Base-by-base conservation (phyloP, 805 yeast species). In the Saturnispora diversa region DNA sequence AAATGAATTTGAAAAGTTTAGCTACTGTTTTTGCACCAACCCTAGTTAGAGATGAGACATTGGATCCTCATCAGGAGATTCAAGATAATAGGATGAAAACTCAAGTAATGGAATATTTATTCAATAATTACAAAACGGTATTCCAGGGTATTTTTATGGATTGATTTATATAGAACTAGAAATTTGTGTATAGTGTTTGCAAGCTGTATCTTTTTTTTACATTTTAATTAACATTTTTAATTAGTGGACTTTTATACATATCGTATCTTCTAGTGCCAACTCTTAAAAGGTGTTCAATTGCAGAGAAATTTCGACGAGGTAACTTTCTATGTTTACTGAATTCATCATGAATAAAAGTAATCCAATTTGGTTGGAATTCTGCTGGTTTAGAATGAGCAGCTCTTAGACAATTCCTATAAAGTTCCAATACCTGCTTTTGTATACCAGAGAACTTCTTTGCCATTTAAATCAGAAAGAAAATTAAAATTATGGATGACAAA, bases 11-110 rank as follows among this genome's bases (percentile, higher is more conserved):
- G 50, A 78, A 78, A 59, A 87, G 92, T 53, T 62, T 92, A 39
- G 80, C 95, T 0, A 85, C 92, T 32, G 96, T 90, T 6, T 92
- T 92, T 68, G 95, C 96, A 1, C 97, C 98, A 3, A 86, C 96
- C 6, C 63, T 92, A 32, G 80, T 87, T 0, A 70, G 95, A 35
- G 95, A 86, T 52, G 46, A 52, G 27, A 44, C 53, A 6, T 64
- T 70, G 44, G 70, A 77, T 30, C 88, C 94, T 6, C 86, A 82
- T 48, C 72, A 80, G 40, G 98, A 92, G 58, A 75, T 92, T 58
- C 54, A 68, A 40, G 97, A 92, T 58, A 85, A 86, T 83, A 82
- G 81, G 20, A 70, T 76, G 37, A 73, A 90, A 56, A 86, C 84
- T 48, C 80, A 75, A 28, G 76, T 80, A 21, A 80, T 92, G 4